phyloP scores from a whole-genome alignment of 495 filamentous ascomycete species.

The Physcia stellaris region DNA sequence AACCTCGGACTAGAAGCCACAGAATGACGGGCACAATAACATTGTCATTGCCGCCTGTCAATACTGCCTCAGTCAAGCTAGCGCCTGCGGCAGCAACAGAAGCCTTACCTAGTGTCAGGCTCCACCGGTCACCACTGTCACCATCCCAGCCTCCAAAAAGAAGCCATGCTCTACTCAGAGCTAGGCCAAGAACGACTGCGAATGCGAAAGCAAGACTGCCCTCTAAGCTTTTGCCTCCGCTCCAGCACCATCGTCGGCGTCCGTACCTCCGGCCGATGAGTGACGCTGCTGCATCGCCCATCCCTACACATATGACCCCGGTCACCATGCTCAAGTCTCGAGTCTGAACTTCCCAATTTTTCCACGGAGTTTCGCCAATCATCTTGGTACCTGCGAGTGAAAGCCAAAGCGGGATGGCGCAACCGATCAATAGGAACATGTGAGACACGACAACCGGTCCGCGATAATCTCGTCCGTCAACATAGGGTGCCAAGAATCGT shows the following conservation, averaged over 20 bases:
- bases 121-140: constrained; percentile 24
- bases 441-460: constrained; percentile 91
- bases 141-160: constrained; percentile 52
- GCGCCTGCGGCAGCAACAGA: constrained; percentile 61
- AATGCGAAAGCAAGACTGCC: constrained; percentile 73
- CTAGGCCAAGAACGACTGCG: constrained; percentile 63
- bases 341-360: constrained; percentile 55
- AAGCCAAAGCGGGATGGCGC: constrained; percentile 88
- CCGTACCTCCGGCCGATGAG: constrained; percentile 82
- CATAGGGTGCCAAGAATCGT: constrained; percentile 77
- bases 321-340: constrained; percentile 77
- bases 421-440: constrained; percentile 93
- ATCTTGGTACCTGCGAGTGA: constrained; percentile 55
- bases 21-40: constrained; percentile 91
- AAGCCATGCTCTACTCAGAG: constrained; percentile 64
- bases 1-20: constrained; percentile 75
- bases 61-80: constrained; percentile 84
- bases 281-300: constrained; percentile 92
- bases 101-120: constrained; percentile 39
- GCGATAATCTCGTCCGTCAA: constrained; percentile 83
- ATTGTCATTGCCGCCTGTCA: constrained; percentile 98
- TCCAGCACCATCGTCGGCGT: constrained; percentile 86
- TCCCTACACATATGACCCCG: constrained; percentile 84
- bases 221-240: constrained; percentile 88
- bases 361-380: constrained; percentile 35